Evolutionary conservation across 371 early-diverging fungal species (phyloP), one percentile per base, ranked within the genome.

Genomic region (Homolaphlyctis polyrhiza): DNA sequence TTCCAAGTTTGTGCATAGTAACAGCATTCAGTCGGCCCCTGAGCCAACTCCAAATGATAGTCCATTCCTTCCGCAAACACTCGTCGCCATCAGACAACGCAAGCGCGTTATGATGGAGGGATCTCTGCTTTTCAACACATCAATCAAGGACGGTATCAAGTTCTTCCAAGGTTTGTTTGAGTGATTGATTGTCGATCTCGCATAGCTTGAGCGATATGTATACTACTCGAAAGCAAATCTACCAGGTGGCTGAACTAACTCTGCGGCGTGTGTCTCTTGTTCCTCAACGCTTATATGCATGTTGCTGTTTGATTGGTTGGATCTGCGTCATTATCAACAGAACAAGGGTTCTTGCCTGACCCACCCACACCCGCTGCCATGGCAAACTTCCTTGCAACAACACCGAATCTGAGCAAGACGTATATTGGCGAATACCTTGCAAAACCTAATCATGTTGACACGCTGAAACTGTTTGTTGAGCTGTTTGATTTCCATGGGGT

Each of bases 61-160:
- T n/a, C n/a, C n/a, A n/a, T n/a, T n/a, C n/a, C n/a, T n/a, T 13
- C 55, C 55, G 14, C 55, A 4, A 27, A 55, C 55, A 27, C 55
- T 55, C n/a, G 11, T 55, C 6, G 45, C 34, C 32, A 71, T 71
- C 48, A 73, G 79, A 60, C 54, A 64, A 32, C 72, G 76, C 66
- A 94, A 94, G 72, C 81, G 86, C 30, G 66, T 91, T 2, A 76
- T 97, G 67, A 72, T 85, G 55, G 81, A 87, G 62, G 94, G 93
- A 1, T 89, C 93, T 0, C 75, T 81, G 25, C 74, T 85, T 48
- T 96, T 96, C 72, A 95, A 95, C 72, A 83, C 86, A 67, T 87
- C 83, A 51, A 89, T 94, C 2, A 92, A 91, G 70, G 86, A 89
- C 23, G 95, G 95, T 0, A 87, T 95, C 33, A 67, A 78, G 21